Base-by-base conservation (phyloP, 768 basidiomycete genomes). In the Russula vinacea region DNA sequence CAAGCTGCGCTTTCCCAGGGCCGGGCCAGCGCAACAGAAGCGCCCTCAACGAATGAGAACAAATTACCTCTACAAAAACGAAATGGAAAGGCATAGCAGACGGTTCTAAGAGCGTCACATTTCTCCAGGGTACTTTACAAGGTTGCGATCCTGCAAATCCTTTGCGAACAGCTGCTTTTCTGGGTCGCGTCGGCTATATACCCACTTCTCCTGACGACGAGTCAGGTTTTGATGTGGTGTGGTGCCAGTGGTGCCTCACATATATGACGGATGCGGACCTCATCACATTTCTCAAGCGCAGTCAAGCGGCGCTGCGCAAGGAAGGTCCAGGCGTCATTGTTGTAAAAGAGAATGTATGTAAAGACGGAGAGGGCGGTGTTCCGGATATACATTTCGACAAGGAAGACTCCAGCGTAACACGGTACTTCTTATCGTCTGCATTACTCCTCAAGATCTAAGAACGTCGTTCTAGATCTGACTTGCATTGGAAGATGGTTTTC, bases 221-320 rank as follows among this genome's bases (percentile, higher is more conserved):
- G 22, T 76, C 79, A 50, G 83, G 83, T 1, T 98, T 94, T 75
- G 96, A 99, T 74, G 83, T 94, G 58, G 83, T 96, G 62, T 94
- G 92, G 95, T 92, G 92, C 70, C 96, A 99, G 74, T 98, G 96
- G 96, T 96, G 95, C 77, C 81, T 98, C 17, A 91, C 92, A 2
- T 91, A 95, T 77, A 80, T 97, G 62, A 83, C 79, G 60, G 86
- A 95, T 72, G 71, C 73, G 9, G 90, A 96, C 72, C 82, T 98
- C 26, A 81, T 92, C 32, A 74, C 77, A 2, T 98, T 98, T 76
- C 80, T 98, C 68, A 77, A 80, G 68, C 79, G 86, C 53, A 81
- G 87, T 65, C 79, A 80, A 53, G 76, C 75, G 3, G 84, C 92
- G 0, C 73, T 98, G 62, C 79, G 86, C n/a, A 71, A 73, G 53